Evolutionary conservation across 805 yeast species (phyloP).

Genomic region (Yamadazyma sp.): DNA sequence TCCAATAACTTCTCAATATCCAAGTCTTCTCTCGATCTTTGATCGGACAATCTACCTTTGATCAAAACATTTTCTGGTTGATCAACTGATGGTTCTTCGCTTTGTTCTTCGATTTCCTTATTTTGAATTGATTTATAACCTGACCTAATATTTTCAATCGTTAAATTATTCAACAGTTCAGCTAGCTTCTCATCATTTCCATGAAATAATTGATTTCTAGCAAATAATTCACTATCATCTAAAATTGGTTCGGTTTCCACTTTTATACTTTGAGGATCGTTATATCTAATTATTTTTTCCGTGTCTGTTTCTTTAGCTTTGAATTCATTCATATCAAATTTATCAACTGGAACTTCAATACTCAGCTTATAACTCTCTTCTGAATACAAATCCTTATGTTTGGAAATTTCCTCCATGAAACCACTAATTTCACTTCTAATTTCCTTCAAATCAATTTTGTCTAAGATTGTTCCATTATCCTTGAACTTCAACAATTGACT

Average conservation of each 20-base stretch:
- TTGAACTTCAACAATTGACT: slow-evolving; percentile 1
- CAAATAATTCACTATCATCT: slow-evolving; percentile 14
- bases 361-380: slow-evolving; percentile 7
- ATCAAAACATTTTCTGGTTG: no score
- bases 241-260: slow-evolving; percentile 5
- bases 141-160: slow-evolving; percentile 17
- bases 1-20: no score
- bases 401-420: slow-evolving; percentile 9
- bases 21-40: no score
- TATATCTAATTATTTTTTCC: slow-evolving; percentile 3
- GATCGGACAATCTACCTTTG: no score
- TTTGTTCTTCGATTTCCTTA: no score
- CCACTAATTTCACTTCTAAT: slow-evolving; percentile 4
- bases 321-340: slow-evolving; percentile 20
- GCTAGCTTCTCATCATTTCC: slow-evolving; percentile 10
- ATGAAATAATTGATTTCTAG: slow-evolving; percentile 14
- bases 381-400: slow-evolving; percentile 6
- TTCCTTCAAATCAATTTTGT: neutral
- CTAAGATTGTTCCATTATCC: neutral
- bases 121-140: no score
- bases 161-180: slow-evolving; percentile 14
- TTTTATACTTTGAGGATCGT: slow-evolving; percentile 1
- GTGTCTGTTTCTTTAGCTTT: slow-evolving; percentile 3
- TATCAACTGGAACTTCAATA: slow-evolving; percentile 13
- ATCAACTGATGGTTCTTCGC: no score